These are phyloP conservation scores for Talaromyces islandicus DNA, from an alignment of 2,329 filamentous ascomycete genomes.

Conservation along the genomic window DNA sequence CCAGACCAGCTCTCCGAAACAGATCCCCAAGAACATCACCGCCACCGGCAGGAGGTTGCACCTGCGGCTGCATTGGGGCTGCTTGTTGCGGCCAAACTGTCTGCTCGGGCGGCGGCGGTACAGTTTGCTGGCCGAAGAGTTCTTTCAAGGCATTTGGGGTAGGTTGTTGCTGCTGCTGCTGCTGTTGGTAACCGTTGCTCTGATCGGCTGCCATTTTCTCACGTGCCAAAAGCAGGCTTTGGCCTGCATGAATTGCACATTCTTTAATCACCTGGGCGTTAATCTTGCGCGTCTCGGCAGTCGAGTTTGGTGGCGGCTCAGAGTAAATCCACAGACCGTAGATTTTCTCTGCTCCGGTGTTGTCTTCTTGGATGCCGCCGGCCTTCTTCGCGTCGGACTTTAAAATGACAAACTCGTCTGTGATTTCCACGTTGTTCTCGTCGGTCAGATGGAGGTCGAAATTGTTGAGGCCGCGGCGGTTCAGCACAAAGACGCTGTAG, in stretches of 20 bases:
- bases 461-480: conserved; percentile 65
- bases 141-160: conserved; percentile 43
- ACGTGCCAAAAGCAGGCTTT: conserved; percentile 41
- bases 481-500: conserved; percentile 62
- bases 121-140: conserved; percentile 50
- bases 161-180: conserved; percentile 29
- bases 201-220: conserved; percentile 31
- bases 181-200: conserved; percentile 26
- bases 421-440: conserved; percentile 58
- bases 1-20: conserved; percentile 38
- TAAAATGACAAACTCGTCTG: conserved; percentile 56
- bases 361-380: not conserved
- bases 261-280: conserved; percentile 51
- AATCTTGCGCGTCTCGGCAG: conserved; percentile 45
- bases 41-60: conserved; percentile 14
- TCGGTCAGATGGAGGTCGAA: conserved; percentile 58
- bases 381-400: conserved; percentile 35
- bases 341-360: conserved; percentile 31
- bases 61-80: conserved; percentile 10
- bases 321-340: conserved; percentile 61
- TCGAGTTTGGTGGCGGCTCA: conserved; percentile 52
- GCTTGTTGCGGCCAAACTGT: not conserved
- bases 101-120: conserved; percentile 15
- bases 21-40: conserved; percentile 36
- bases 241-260: conserved; percentile 48